These are phyloP conservation scores for Pyrenophora graminea DNA, from an alignment of 2,329 filamentous ascomycete species.

Conservation along the genomic window DNA sequence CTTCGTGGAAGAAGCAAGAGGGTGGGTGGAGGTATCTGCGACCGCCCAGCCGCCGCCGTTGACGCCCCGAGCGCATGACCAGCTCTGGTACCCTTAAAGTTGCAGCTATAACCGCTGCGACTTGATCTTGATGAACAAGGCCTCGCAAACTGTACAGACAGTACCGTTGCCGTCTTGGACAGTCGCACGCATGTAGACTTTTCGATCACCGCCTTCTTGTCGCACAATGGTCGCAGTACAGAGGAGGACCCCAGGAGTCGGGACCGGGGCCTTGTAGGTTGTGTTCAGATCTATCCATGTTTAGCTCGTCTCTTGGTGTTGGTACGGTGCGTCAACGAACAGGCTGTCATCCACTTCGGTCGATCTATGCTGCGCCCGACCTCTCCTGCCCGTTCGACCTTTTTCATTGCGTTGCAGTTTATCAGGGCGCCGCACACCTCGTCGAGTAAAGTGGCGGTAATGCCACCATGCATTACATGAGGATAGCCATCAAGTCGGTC, in stretches of 20 bases:
- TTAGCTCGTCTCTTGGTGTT: constrained; percentile 14
- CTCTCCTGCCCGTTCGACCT: constrained; percentile 11
- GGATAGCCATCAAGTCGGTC: constrained; percentile 59
- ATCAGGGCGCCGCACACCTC: constrained; percentile 60
- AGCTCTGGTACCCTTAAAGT: too few relatives aligned
- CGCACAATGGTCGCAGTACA: constrained; percentile 52
- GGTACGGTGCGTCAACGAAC: constrained; percentile 24
- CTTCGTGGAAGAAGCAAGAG: background rate
- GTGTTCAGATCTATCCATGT: constrained; percentile 56
- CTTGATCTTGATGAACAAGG: constrained; percentile 53
- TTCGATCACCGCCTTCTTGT: constrained; percentile 59
- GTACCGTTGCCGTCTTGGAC: constrained; percentile 56
- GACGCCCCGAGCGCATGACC: background rate
- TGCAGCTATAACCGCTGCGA: constrained; percentile 26
- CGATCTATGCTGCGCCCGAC: constrained; percentile 6
- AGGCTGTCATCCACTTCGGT: constrained; percentile 40
- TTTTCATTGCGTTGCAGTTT: constrained; percentile 47
- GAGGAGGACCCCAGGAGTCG: constrained; percentile 55
- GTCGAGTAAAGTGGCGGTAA: constrained; percentile 63
- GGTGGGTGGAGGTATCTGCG: too few relatives aligned
- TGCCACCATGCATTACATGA: constrained; percentile 61
- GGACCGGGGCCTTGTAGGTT: constrained; percentile 58
- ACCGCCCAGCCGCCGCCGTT: background rate
- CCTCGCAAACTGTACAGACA: constrained; percentile 58
- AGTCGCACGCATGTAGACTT: constrained; percentile 55